Percentiles rank a stretch among this genome's conserved stretches.
These are phyloP conservation scores for Arabis hirsuta DNA, from an alignment of 345 rosid genomes.

Conservation along the genomic window DNA sequence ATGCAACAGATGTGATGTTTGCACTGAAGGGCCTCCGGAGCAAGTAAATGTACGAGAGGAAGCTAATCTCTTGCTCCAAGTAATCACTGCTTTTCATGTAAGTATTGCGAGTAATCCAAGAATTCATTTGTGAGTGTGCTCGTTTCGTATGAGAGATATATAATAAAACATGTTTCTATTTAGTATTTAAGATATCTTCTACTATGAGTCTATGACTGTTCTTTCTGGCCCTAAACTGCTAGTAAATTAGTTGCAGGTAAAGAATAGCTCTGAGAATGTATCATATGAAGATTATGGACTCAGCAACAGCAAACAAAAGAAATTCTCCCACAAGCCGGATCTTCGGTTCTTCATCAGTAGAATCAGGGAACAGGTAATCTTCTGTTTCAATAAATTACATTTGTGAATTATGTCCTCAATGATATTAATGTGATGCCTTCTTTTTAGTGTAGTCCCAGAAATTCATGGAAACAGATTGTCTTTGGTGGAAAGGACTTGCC, in stretches of 20 bases:
- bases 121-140: neutral
- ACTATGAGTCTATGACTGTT: neutral
- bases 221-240: slow-evolving; percentile 3
- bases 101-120: slow-evolving; percentile 28
- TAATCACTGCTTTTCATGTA: slow-evolving; percentile 59
- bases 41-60: slow-evolving; percentile 70
- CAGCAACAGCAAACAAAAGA: slow-evolving; percentile 38
- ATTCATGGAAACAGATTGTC: slow-evolving; percentile 54
- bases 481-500: slow-evolving; percentile 94
- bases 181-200: neutral
- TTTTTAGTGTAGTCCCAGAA: slow-evolving; percentile 56
- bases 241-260: slow-evolving; percentile 42
- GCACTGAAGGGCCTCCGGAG: slow-evolving; percentile 73
- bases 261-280: slow-evolving; percentile 35
- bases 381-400: neutral
- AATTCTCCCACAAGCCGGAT: slow-evolving; percentile 55
- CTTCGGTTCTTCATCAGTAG: slow-evolving; percentile 59
- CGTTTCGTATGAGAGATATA: slow-evolving; percentile 2
- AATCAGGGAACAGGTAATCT: slow-evolving; percentile 73
- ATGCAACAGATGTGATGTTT: slow-evolving; percentile 76
- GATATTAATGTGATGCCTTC: slow-evolving; percentile 34
- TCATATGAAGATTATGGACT: slow-evolving; percentile 51
- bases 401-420: slow-evolving; percentile 29
- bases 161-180: neutral
- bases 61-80: slow-evolving; percentile 68